These are phyloP conservation scores for Moricandia arvensis DNA, from an alignment of 345 rosid genomes.

Conservation along the genomic window DNA sequence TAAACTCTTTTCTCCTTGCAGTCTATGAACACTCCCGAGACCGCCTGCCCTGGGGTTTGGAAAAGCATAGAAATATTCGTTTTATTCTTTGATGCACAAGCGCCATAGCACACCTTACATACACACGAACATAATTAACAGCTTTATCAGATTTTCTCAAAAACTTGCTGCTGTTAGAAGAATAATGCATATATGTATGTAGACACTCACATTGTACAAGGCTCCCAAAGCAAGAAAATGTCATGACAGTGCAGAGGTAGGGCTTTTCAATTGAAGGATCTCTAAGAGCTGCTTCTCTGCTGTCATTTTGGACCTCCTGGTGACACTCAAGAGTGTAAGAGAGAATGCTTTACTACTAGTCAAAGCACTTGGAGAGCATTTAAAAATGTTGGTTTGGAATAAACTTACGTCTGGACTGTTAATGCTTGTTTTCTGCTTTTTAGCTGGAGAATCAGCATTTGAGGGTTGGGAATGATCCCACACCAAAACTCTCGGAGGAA, in stretches of 20 bases:
- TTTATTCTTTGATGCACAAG: conserved; percentile 80
- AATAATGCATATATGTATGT: not conserved
- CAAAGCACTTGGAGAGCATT: not conserved
- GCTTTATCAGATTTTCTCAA: not conserved
- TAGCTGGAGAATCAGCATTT: conserved; percentile 43
- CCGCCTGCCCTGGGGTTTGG: conserved; percentile 70
- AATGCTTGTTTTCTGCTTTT: conserved; percentile 56
- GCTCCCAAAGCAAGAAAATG: conserved; percentile 82
- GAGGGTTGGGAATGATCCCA: conserved; percentile 35
- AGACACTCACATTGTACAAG: conserved; percentile 75
- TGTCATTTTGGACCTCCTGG: conserved; percentile 40
- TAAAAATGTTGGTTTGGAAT: conserved; percentile 5
- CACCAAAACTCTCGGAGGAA: conserved; percentile 30
- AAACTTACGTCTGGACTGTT: conserved; percentile 36
- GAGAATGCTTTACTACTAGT: conserved; percentile 20
- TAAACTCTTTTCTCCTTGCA: conserved; percentile 88
- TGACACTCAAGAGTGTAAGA: conserved; percentile 13
- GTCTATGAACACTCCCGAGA: conserved; percentile 67
- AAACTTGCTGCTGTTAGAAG: not conserved
- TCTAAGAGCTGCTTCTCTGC: conserved; percentile 25
- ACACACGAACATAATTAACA: conserved; percentile 10
- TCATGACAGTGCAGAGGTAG: conserved; percentile 89
- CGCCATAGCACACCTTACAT: conserved; percentile 88
- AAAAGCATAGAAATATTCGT: conserved; percentile 71
- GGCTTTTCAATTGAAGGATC: conserved; percentile 44